Conservation (phyloP, 148 eudicot genomes). For the Rhododendron vialii region DNA sequence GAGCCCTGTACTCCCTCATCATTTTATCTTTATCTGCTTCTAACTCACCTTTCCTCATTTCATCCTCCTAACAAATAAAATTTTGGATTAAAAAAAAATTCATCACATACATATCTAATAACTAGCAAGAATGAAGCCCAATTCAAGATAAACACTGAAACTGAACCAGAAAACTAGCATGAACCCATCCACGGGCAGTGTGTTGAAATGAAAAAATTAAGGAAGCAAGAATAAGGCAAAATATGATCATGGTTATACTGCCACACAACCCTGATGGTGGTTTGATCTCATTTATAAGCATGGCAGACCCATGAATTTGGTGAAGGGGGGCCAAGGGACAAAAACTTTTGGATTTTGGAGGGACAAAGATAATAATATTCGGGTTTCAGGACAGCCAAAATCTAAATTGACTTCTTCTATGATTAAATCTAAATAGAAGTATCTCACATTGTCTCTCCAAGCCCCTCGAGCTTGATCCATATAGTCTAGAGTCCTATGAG, state of each 20-base stretch:
- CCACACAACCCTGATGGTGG: not conserved
- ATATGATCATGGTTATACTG: not conserved
- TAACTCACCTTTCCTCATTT: conserved; percentile 75
- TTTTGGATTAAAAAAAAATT: not conserved
- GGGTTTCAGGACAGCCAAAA: not conserved
- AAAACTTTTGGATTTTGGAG: not conserved
- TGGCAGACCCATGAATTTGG: not conserved
- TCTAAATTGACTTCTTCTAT: not conserved
- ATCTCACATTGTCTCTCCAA: not conserved
- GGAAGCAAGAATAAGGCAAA: not conserved
- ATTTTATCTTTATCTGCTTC: conserved; percentile 99
- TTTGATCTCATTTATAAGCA: not conserved
- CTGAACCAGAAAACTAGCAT: not conserved
- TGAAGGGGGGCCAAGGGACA: not conserved
- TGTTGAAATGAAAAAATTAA: not conserved
- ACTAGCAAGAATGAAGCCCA: not conserved
- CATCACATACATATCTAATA: conserved; percentile 1
- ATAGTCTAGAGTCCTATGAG: not conserved
- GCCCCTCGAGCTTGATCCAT: not conserved
- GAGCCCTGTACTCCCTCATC: conserved; percentile 96
- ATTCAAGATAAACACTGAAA: not conserved
- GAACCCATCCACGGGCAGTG: not conserved
- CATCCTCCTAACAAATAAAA: conserved; percentile 65
- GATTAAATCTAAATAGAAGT: not conserved
- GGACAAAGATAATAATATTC: not conserved